Evolutionary conservation across 768 basidiomycete genomes (phyloP).

Genomic region (Coprinellus micaceus): DNA sequence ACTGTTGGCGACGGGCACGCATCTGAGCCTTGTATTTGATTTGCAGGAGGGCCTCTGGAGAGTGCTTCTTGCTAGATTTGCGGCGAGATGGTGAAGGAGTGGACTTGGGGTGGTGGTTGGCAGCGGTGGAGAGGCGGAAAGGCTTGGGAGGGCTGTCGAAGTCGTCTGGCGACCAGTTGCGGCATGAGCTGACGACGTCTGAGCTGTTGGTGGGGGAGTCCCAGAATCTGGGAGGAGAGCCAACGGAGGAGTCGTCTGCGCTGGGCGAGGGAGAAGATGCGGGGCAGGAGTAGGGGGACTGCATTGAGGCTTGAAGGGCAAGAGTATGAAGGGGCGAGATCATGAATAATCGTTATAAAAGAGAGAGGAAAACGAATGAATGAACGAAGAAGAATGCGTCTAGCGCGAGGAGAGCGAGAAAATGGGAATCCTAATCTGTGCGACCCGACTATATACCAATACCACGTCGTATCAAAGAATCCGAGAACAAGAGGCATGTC

Average conservation of each 20-base stretch:
- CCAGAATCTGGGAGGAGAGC: conserved; percentile 18
- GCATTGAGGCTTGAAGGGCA: conserved; percentile 29
- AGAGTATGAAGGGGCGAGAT: conserved; percentile 33
- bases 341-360: conserved; percentile 30
- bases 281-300: conserved; percentile 16
- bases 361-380: conserved; percentile 21
- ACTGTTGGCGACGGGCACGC: conserved; percentile 29
- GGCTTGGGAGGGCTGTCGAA: conserved; percentile 17
- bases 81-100: conserved; percentile 24
- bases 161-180: conserved; percentile 19
- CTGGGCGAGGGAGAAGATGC: conserved; percentile 13
- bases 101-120: conserved; percentile 21
- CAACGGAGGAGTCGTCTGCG: conserved; percentile 13
- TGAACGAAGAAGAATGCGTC: conserved; percentile 13
- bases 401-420: conserved; percentile 19
- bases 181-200: conserved; percentile 25
- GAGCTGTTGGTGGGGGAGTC: conserved; percentile 16
- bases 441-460: conserved; percentile 10
- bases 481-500: conserved; percentile 21
- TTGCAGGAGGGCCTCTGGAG: conserved; percentile 22
- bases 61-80: conserved; percentile 21
- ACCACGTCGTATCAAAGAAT: conserved; percentile 14
- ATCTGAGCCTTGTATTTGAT: conserved; percentile 28
- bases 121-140: conserved; percentile 27
- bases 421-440: conserved; percentile 16